Evolutionary conservation across 1,139 yeast genomes (phyloP).

Genomic region (Candida glucosophila): DNA sequence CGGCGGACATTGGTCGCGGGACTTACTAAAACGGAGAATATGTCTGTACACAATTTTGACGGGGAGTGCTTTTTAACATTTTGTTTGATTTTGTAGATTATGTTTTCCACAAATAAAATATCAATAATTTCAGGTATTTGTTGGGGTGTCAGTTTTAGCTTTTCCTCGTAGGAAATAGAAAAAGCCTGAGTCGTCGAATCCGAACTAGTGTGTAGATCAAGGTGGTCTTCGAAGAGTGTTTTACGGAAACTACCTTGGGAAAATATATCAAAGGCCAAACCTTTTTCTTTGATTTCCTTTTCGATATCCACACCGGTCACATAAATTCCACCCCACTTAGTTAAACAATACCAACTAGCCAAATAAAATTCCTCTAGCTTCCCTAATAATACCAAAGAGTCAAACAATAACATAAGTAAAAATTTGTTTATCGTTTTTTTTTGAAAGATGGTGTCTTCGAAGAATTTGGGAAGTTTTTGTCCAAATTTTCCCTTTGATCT

Average conservation of each 20-base stretch:
- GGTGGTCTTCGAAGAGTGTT: too few relatives aligned
- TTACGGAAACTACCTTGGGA: too few relatives aligned
- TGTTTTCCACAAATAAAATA: slow-evolving; percentile 20
- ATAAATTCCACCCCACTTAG: slow-evolving; percentile 28
- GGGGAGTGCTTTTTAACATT: slow-evolving; percentile 12
- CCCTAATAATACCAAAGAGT: slow-evolving; percentile 26
- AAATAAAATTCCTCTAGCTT: slow-evolving; percentile 20
- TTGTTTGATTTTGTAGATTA: slow-evolving; percentile 26
- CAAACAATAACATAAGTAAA: slow-evolving; percentile 21
- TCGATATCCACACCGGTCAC: slow-evolving; percentile 6
- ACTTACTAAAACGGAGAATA: slow-evolving; percentile 15
- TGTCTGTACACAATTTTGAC: slow-evolving; percentile 14
- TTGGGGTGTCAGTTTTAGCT: slow-evolving; percentile 2
- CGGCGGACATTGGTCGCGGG: slow-evolving; percentile 10
- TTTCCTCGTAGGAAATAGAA: too few relatives aligned
- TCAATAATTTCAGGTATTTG: slow-evolving; percentile 5
- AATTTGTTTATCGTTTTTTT: slow-evolving; percentile 20
- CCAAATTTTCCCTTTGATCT: slow-evolving; percentile 17
- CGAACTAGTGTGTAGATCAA: too few relatives aligned
- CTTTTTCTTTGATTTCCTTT: slow-evolving; percentile 4
- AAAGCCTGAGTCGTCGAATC: slow-evolving; percentile 1
- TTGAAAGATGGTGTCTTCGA: slow-evolving; percentile 3
- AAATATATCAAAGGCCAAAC: too few relatives aligned
- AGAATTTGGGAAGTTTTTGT: slow-evolving; percentile 8
- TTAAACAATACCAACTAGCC: slow-evolving; percentile 22